A percentile compares a stretch with the other conserved stretches of the same genome.
Conservation (phyloP, 139 green algal genomes). For the Coccomyxa sp. region DNA sequence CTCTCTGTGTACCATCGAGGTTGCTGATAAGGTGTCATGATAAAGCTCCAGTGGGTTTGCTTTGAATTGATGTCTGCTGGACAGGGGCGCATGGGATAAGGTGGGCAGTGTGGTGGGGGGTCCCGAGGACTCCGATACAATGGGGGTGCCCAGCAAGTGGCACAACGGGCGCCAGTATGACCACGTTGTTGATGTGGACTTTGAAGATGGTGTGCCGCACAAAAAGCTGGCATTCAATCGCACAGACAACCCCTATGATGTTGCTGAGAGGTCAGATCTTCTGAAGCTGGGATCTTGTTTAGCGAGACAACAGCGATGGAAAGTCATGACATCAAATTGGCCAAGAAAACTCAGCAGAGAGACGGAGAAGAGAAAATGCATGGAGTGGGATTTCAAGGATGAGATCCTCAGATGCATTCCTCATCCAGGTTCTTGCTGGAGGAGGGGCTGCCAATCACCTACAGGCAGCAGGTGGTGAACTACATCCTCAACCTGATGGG, state of each 20-base stretch:
- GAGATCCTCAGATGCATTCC: too few relatives aligned
- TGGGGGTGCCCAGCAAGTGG: constrained; percentile 33
- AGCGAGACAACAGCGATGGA: too few relatives aligned
- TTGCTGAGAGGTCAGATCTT: constrained; percentile 56
- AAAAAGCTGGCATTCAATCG: constrained; percentile 69
- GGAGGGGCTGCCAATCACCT: constrained; percentile 71
- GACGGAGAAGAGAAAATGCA: too few relatives aligned
- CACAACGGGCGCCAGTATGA: constrained; percentile 53
- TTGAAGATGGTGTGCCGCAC: constrained; percentile 63
- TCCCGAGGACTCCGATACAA: constrained; percentile 21
- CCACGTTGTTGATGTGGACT: constrained; percentile 95
- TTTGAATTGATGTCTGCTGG: too few relatives aligned
- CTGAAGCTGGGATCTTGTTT: not conserved
- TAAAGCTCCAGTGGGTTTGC: too few relatives aligned
- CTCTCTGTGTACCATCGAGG: too few relatives aligned
- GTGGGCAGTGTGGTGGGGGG: constrained; percentile 81
- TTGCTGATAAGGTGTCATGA: too few relatives aligned
- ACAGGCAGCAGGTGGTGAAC: constrained; percentile 79
- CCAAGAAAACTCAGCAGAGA: too few relatives aligned
- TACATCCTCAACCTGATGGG: constrained; percentile 84
- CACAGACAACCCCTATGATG: constrained; percentile 86
- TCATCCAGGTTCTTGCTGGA: constrained; percentile 64
- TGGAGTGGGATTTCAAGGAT: too few relatives aligned
- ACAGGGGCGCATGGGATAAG: constrained; percentile 74
- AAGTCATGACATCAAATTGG: too few relatives aligned